A percentile compares a stretch with the other conserved stretches of the same genome.
phyloP scores from a whole-genome alignment of 148 eudicot species.

The Heliosperma pusillum region DNA sequence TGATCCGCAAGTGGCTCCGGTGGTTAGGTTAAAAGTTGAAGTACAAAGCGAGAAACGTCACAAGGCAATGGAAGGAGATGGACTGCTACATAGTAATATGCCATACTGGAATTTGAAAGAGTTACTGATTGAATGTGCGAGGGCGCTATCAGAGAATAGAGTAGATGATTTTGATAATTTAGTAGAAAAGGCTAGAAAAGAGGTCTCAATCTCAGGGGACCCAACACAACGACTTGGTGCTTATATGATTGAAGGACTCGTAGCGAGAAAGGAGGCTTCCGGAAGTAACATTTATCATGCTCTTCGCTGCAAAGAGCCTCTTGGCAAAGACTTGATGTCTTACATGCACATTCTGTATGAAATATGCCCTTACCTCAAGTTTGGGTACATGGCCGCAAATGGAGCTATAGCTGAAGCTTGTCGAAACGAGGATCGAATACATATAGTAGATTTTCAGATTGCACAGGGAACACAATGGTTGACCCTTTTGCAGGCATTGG shows the following conservation, averaged over 20 bases:
- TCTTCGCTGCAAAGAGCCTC: constrained; percentile 74
- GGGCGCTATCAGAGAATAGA: constrained; percentile 57
- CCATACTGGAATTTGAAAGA: constrained; percentile 55
- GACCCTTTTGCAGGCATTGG: constrained; percentile 87
- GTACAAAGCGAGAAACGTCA: constrained; percentile 34
- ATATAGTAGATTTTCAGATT: constrained; percentile 82
- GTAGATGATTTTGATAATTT: constrained; percentile 55
- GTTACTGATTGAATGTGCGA: constrained; percentile 67
- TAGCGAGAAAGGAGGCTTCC: constrained; percentile 66
- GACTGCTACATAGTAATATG: constrained; percentile 21
- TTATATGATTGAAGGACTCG: constrained; percentile 80
- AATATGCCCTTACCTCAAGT: constrained; percentile 79
- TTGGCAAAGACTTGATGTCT: constrained; percentile 68
- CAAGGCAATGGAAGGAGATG: constrained; percentile 29
- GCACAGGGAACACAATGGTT: constrained; percentile 90
- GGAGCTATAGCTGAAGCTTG: constrained; percentile 94
- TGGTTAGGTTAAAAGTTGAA: constrained; percentile 20
- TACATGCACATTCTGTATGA: constrained; percentile 91
- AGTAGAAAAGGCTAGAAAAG: constrained; percentile 40
- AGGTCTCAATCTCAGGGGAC: constrained; percentile 71
- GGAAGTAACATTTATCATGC: constrained; percentile 69
- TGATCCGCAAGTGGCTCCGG: constrained; percentile 29
- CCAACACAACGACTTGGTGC: constrained; percentile 94
- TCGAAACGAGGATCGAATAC: constrained; percentile 63
- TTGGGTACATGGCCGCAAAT: constrained; percentile 90